These are phyloP conservation scores for Trichoderma semiorbis DNA, from an alignment of 2,329 filamentous ascomycete species.

Conservation along the genomic window DNA sequence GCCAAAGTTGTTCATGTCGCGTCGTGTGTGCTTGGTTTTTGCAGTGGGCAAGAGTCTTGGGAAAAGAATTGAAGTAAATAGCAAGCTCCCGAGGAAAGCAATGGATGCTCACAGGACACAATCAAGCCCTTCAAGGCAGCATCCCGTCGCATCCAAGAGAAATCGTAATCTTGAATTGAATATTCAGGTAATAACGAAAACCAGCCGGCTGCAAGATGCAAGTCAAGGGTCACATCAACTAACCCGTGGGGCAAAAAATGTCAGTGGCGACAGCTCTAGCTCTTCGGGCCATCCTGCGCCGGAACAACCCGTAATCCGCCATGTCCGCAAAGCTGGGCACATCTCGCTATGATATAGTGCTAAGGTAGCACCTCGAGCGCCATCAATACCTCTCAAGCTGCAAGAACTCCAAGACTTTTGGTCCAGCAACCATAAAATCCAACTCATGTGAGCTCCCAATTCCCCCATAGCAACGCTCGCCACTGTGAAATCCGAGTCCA, in stretches of 20 bases:
- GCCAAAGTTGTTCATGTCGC: constrained; percentile 62
- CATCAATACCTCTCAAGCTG: not conserved
- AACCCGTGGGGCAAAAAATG: not conserved
- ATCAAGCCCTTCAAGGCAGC: not conserved
- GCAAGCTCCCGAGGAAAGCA: not conserved
- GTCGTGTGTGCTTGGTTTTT: not conserved
- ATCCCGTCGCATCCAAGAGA: not conserved
- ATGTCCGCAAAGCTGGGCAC: constrained; percentile 7
- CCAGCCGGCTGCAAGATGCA: not conserved
- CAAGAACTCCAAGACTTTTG: not conserved
- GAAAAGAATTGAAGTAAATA: not conserved
- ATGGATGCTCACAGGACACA: not conserved
- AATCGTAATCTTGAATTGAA: not conserved
- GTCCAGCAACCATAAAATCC: not conserved
- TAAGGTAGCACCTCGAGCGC: not conserved
- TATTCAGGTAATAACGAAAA: not conserved
- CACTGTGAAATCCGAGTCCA: not conserved
- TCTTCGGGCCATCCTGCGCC: constrained; percentile 13
- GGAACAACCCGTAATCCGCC: constrained; percentile 20
- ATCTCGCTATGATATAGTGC: not conserved
- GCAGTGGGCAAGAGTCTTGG: not conserved
- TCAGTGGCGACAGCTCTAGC: constrained; percentile 8
- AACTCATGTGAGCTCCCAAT: constrained; percentile 21
- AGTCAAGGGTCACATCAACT: not conserved
- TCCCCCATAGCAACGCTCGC: not conserved